Percentiles rank a stretch among this genome's conserved stretches.
These are phyloP conservation scores for Pinguiococcus pyrenoidosus DNA, from an alignment of 108 stramenopile genomes.

Conservation along the genomic window DNA sequence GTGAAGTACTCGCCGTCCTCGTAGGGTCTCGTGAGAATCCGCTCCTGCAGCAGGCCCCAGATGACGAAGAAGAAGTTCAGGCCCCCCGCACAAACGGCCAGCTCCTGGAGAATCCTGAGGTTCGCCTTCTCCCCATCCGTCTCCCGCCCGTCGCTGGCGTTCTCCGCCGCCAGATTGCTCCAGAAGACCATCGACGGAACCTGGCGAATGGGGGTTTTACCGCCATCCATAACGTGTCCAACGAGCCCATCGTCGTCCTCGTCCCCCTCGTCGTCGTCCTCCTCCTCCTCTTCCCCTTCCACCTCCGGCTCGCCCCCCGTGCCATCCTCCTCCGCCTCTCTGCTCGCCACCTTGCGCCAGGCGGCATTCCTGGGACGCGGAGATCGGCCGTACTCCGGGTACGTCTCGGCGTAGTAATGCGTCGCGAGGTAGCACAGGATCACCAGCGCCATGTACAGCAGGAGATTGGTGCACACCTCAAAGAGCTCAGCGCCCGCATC, in stretches of 20 bases:
- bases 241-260: neutral
- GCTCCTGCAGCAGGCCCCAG: slow-evolving; percentile 96
- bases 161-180: neutral
- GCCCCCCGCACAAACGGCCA: slow-evolving; percentile 49
- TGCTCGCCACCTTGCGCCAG: no score
- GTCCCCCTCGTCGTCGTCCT: neutral
- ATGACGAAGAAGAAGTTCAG: slow-evolving; percentile 69
- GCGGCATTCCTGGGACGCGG: no score
- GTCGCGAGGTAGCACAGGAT: slow-evolving; percentile 17
- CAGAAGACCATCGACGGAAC: neutral
- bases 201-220: neutral
- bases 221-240: neutral
- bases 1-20: slow-evolving; percentile 68
- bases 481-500: slow-evolving; percentile 17
- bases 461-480: slow-evolving; percentile 21
- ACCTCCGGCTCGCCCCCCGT: no score
- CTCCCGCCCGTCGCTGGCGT: neutral
- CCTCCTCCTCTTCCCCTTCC: no score
- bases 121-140: slow-evolving; percentile 6
- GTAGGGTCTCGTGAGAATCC: slow-evolving; percentile 2
- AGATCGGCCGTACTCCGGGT: neutral
- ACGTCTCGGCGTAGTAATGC: slow-evolving; percentile 14
- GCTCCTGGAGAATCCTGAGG: slow-evolving; percentile 15
- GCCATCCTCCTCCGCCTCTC: no score
- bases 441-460: slow-evolving; percentile 26